A percentile compares a stretch with the other conserved stretches of the same genome.
These are phyloP conservation scores for Calocybe cyanea DNA, from an alignment of 768 basidiomycete species.

Conservation along the genomic window DNA sequence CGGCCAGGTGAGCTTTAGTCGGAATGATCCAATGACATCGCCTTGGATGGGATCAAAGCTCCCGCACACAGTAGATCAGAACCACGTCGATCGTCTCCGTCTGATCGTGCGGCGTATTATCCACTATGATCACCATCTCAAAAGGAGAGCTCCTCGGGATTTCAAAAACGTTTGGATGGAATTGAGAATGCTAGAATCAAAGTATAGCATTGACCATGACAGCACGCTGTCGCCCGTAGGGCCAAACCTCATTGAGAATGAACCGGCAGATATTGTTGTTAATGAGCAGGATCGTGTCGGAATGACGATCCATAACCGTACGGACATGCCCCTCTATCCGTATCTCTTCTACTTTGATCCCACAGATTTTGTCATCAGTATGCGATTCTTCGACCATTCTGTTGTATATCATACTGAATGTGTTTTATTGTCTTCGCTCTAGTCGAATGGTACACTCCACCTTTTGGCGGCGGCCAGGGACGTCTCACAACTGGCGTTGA, in stretches of 20 bases:
- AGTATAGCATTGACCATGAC: constrained; percentile 18
- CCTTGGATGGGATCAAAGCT: constrained; percentile 19
- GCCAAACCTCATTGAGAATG: constrained; percentile 24
- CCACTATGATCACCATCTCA: constrained; percentile 29
- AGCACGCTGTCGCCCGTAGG: constrained; percentile 17
- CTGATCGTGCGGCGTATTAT: constrained; percentile 15
- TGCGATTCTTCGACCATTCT: constrained; percentile 1
- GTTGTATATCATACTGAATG: neutral
- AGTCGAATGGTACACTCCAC: constrained; percentile 18
- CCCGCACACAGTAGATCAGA: constrained; percentile 13
- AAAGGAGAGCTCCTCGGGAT: constrained; percentile 15
- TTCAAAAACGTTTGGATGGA: constrained; percentile 28
- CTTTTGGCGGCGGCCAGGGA: constrained; percentile 23
- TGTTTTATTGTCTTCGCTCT: no score
- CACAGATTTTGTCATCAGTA: constrained; percentile 32
- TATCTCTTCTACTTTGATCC: constrained; percentile 42
- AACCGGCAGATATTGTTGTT: constrained; percentile 23
- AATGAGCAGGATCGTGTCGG: constrained; percentile 26
- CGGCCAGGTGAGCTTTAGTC: constrained; percentile 18
- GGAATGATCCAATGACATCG: constrained; percentile 19
- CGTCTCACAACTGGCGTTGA: constrained; percentile 19
- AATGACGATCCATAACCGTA: constrained; percentile 31
- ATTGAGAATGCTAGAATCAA: constrained; percentile 21
- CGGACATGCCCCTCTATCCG: constrained; percentile 29
- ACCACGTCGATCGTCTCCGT: constrained; percentile 14